Base-by-base conservation (phyloP, 345 rosid species). In the Acer yangbiense region DNA sequence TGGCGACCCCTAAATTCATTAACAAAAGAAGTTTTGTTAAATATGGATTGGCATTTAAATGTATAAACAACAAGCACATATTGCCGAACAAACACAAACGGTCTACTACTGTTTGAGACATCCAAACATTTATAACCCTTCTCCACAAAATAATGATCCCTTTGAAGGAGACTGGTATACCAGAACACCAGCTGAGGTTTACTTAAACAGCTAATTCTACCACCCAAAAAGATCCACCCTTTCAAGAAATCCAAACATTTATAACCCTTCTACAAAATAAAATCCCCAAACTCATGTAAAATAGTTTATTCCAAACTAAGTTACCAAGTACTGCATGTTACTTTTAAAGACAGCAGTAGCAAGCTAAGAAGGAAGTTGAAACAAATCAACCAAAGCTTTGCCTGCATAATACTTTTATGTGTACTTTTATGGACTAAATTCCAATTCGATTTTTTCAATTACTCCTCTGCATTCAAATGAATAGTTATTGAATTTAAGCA, bases 1-100 rank as follows among this genome's bases (percentile, higher is more conserved):
- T 96, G 99, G 3, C 98, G 95, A 73, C 99, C 99, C 87, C 99
- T 96, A 75, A 84, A 16, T n/a, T 55, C 43, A 50, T 17, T 62
- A 74, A 43, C 11, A 43, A 71, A 73, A 25, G 11, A 82, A 25
- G 23, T 46, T 60, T 60, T 6, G 72, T 14, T 17, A 9, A 62
- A 43, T 32, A 69, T 20, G 41, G 10, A 6, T 25, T 1, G 20
- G 25, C 17, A 76, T 55, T 64, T 60, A 20, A 65, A 69, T 41
- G 44, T 50, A 74, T 17, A 55, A 66, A 27, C 17, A 65, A 25
- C 13, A 16, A 48, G 20, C 9, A 48, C 58, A 4, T 25, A 71
- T 6, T 9, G 9, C 5, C 9, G 1, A 60, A 60, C 5, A 25
- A 48, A 54, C 23, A 71, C 13, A 43, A 29, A 13, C 60, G 17